phyloP scores from a whole-genome alignment of 768 basidiomycete species.

The Tubosaeta brunneosetosa region DNA sequence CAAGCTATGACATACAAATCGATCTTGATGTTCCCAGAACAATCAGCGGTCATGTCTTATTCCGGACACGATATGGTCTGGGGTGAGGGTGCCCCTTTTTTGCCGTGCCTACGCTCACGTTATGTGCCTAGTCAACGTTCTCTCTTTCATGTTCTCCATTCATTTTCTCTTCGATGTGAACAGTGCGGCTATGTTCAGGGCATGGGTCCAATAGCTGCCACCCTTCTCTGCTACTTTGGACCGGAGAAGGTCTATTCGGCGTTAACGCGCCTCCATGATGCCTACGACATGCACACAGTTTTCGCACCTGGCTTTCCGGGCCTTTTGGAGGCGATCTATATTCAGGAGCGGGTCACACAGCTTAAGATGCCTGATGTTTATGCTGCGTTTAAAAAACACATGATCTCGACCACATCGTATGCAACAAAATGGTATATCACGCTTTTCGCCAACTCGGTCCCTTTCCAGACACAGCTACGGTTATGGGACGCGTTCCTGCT shows the following conservation, averaged over 20 bases:
- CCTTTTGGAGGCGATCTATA: slow-evolving; percentile 90
- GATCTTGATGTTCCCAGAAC: slow-evolving; percentile 97
- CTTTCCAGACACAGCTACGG: slow-evolving; percentile 90
- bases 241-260: slow-evolving; percentile 84
- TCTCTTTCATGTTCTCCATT: slow-evolving; percentile 91
- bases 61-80: slow-evolving; percentile 91
- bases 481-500: slow-evolving; percentile 93
- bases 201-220: slow-evolving; percentile 97
- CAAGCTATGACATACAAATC: slow-evolving; percentile 91
- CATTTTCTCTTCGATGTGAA: slow-evolving; percentile 79
- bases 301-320: slow-evolving; percentile 96
- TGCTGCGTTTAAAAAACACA: slow-evolving; percentile 77
- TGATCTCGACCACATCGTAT: slow-evolving; percentile 90
- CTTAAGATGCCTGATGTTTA: slow-evolving; percentile 88
- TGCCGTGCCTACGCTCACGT: slow-evolving; percentile 8
- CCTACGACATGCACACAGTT: slow-evolving; percentile 81
- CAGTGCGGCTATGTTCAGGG: slow-evolving; percentile 97
- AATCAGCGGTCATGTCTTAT: slow-evolving; percentile 91
- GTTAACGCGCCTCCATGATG: slow-evolving; percentile 84
- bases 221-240: slow-evolving; percentile 88
- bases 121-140: slow-evolving; percentile 70
- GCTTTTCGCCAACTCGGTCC: slow-evolving; percentile 90
- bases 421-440: slow-evolving; percentile 99
- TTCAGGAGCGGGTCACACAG: slow-evolving; percentile 88
- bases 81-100: slow-evolving; percentile 55